Percentiles rank a stretch among this genome's conserved stretches.
These are phyloP conservation scores for Cladophialophora exuberans DNA, from an alignment of 2,329 filamentous ascomycete species.

Conservation along the genomic window DNA sequence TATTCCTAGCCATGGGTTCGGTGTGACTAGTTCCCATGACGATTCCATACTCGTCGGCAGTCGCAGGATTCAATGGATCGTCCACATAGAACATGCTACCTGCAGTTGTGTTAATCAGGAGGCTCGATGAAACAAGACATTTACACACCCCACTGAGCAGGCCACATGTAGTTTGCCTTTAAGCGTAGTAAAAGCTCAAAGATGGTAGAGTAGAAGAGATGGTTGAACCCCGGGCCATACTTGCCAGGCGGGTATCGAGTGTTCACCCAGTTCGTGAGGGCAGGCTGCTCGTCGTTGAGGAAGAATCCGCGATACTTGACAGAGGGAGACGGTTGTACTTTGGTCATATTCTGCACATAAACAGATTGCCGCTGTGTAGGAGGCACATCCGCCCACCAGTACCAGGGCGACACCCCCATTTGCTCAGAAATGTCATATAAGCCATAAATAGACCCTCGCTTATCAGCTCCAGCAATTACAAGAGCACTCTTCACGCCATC, in stretches of 20 bases:
- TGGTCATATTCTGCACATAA: conserved; percentile 58
- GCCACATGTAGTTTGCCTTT: conserved; percentile 76
- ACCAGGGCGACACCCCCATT: conserved; percentile 71
- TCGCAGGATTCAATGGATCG: conserved; percentile 67
- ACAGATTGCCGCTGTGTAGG: conserved; percentile 56
- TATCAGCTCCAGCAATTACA: conserved; percentile 70
- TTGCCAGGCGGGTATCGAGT: conserved; percentile 54
- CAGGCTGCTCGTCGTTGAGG: conserved; percentile 71
- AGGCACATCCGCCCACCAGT: conserved; percentile 63
- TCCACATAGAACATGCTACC: conserved; percentile 69
- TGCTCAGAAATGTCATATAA: conserved; percentile 73
- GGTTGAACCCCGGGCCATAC: conserved; percentile 52
- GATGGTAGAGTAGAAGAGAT: conserved; percentile 69
- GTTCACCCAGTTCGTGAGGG: conserved; percentile 67
- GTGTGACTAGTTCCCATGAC: conserved; percentile 75
- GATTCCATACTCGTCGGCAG: conserved; percentile 74
- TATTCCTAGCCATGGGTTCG: conserved; percentile 69
- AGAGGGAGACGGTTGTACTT: conserved; percentile 62
- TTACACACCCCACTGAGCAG: conserved; percentile 64
- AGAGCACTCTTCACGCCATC: conserved; percentile 61
- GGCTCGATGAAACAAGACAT: neutral
- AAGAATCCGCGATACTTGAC: conserved; percentile 73
- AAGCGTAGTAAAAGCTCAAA: conserved; percentile 73
- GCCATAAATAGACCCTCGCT: conserved; percentile 69
- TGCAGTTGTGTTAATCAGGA: neutral